Evolutionary conservation across 2,329 filamentous ascomycete species (phyloP), one percentile per base, ranked within the genome.

Genomic region (Colletotrichum caudatum): DNA sequence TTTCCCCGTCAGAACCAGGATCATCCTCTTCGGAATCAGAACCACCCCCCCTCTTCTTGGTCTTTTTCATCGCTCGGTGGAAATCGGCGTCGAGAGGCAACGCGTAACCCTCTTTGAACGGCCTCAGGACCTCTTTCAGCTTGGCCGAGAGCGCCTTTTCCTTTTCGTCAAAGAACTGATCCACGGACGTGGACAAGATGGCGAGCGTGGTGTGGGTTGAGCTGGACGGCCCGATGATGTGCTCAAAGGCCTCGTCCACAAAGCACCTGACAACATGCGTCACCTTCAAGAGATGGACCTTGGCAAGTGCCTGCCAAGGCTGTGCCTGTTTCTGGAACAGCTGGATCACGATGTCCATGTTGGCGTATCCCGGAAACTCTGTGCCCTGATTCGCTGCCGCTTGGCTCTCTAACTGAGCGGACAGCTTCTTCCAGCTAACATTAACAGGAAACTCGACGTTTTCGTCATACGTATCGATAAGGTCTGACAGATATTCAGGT

Each of bases 281-380:
- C 8, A 83, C 77, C 0, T 78, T 71, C 0, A 77, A 57, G 7
- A 86, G 29, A 66, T 86, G 82, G 3, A 74, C 74, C 26, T 76
- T 64, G 0, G 83, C 78, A 33, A 86, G 82, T 0, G 9, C 35
- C 11, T 78, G 75, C 84, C 84, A 86, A 0, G 81, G 82, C 6
- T 70, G 54, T 0, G 81, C 75, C 41, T 85, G 81, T 9, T 76
- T 75, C 35, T 79, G 78, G 73, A 86, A 86, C 1, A 86, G 74
- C 41, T 81, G 76, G 3, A 83, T 75, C 0, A 77, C 80, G 5
- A 85, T 76, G 0, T 80, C 77, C 18, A 76, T 76, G 50, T 82
- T 85, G 0, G 79, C 75, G 0, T 77, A 77, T 0, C 82, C 82
- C 0, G 83, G 81, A 26, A 85, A 81, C 58, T 84, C 82, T 1